A percentile compares a stretch with the other conserved stretches of the same genome.
Conservation (phyloP, 352 stramenopile species). For the Globisporangium megalacanthum region DNA sequence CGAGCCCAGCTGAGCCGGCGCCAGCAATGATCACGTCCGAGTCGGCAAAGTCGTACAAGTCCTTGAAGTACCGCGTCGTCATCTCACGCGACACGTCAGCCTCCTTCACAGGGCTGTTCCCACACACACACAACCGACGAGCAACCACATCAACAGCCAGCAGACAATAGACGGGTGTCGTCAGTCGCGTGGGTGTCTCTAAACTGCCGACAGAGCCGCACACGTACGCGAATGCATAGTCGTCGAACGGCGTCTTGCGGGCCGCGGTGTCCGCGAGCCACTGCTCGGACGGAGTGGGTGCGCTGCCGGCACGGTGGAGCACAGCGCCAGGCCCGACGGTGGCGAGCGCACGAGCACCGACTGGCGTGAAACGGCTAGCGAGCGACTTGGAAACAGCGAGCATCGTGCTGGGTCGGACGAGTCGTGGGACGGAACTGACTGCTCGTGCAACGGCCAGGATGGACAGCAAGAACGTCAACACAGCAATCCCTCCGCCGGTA, state of each 20-base stretch:
- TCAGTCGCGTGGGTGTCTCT: too few relatives aligned
- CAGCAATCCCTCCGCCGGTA: constrained; percentile 62
- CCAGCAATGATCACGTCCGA: constrained; percentile 62
- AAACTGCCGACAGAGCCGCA: neutral
- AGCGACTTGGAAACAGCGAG: constrained; percentile 33
- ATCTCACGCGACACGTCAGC: constrained; percentile 61
- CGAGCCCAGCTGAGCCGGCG: constrained; percentile 49
- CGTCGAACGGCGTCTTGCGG: constrained; percentile 46
- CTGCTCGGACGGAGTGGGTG: constrained; percentile 34
- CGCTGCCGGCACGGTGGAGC: constrained; percentile 35
- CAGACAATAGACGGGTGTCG: neutral
- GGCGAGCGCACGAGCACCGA: constrained; percentile 27
- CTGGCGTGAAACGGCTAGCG: constrained; percentile 13
- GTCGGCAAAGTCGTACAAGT: constrained; percentile 69
- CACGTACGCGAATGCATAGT: constrained; percentile 56
- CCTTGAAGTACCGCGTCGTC: constrained; percentile 71
- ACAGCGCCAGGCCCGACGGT: constrained; percentile 43
- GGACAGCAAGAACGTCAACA: constrained; percentile 27
- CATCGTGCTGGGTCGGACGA: constrained; percentile 16
- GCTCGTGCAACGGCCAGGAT: neutral
- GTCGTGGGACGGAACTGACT: constrained; percentile 4
- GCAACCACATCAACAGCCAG: neutral
- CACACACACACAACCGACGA: constrained; percentile 7
- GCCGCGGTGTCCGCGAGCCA: constrained; percentile 39
- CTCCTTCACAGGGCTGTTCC: constrained; percentile 50